These are phyloP conservation scores for Acacia acuminata DNA, from an alignment of 306 rosid genomes.

Conservation along the genomic window DNA sequence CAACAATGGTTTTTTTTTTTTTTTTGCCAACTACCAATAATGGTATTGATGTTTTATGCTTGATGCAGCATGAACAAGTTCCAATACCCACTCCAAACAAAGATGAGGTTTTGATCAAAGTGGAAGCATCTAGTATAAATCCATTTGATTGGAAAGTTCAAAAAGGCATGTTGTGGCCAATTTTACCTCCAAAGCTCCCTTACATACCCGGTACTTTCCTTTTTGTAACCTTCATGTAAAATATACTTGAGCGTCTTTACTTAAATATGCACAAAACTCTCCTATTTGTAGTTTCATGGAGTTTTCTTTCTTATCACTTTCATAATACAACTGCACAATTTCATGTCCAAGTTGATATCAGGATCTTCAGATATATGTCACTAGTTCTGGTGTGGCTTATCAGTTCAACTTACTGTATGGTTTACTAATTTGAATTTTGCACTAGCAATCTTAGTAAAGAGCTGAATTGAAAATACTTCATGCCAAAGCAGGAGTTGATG, in stretches of 20 bases:
- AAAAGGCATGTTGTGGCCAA: constrained; percentile 59
- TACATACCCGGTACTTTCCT: constrained; percentile 59
- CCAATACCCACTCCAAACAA: constrained; percentile 43
- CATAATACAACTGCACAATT: background rate
- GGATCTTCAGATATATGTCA: constrained; percentile 5
- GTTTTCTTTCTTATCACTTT: background rate
- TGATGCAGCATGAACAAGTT: constrained; percentile 63
- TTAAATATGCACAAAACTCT: background rate
- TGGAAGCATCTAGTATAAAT: constrained; percentile 76
- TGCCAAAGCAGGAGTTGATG: constrained; percentile 58
- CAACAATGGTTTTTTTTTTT: background rate
- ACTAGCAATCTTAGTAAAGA: constrained; percentile 9
- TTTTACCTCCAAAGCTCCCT: constrained; percentile 70
- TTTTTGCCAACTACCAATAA: background rate
- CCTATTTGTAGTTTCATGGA: background rate
- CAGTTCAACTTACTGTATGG: constrained; percentile 8
- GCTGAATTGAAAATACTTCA: constrained; percentile 1
- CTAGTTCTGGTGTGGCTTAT: background rate
- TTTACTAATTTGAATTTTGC: background rate
- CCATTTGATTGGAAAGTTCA: constrained; percentile 85
- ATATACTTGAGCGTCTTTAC: background rate
- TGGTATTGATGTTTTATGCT: background rate
- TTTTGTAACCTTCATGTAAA: background rate
- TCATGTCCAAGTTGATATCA: constrained; percentile 6
- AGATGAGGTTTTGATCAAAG: constrained; percentile 44